Evolutionary conservation across 129 eudicot species (phyloP).

Genomic region (Kitagawia praeruptora): DNA sequence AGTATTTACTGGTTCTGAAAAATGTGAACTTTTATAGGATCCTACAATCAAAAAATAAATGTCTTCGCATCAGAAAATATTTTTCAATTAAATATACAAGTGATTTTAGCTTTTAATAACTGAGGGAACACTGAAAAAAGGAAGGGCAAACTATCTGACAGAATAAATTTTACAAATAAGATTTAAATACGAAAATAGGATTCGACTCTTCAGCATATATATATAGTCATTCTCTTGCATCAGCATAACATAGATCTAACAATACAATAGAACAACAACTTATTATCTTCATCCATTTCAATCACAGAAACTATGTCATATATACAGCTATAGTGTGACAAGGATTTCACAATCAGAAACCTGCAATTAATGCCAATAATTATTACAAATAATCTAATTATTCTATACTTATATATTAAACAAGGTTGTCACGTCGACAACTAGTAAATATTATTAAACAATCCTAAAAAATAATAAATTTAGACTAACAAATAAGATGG

Average conservation of each 20-base stretch:
- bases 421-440: no score
- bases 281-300: no score
- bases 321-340: no score
- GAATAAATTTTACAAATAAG: neutral
- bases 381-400: no score
- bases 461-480: no score
- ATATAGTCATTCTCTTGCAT: neutral
- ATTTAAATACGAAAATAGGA: neutral
- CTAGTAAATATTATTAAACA: no score
- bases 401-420: no score
- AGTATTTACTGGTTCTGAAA: slow-evolving; percentile 74
- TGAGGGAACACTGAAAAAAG: slow-evolving; percentile 6
- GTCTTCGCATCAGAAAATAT: no score
- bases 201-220: neutral
- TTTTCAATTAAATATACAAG: neutral
- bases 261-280: neutral
- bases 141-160: neutral
- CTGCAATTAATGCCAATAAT: no score
- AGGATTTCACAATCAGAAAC: no score
- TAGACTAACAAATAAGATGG: no score
- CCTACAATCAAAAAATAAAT: slow-evolving; percentile 51
- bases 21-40: slow-evolving; percentile 54
- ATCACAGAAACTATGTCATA: no score
- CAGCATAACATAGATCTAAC: neutral
- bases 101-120: neutral